These are phyloP conservation scores for Larix kaempferi DNA, from an alignment of 75 land plant species.

Conservation along the genomic window DNA sequence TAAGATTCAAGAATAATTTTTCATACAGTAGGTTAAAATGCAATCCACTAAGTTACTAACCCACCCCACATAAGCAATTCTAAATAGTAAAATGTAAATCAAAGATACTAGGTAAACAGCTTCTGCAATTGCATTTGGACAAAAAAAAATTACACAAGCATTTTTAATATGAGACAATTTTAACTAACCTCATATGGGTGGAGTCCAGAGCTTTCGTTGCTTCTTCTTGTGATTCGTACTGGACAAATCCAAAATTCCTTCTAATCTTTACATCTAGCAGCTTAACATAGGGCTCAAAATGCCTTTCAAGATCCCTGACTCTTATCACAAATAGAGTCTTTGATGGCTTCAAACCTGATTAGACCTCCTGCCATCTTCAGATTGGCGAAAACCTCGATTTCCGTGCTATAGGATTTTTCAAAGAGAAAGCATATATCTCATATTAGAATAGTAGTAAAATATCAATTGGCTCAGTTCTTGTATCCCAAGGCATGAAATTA, in stretches of 20 bases:
- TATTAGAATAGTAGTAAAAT: too few species aligned
- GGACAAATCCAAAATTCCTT: slow-evolving; percentile 55
- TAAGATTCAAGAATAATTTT: too few species aligned
- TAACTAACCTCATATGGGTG: slow-evolving; percentile 44
- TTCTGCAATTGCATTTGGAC: too few species aligned
- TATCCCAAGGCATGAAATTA: too few species aligned
- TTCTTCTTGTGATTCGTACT: slow-evolving; percentile 49
- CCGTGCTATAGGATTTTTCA: slow-evolving; percentile 30
- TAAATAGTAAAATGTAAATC: too few species aligned
- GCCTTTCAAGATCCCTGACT: slow-evolving; percentile 38
- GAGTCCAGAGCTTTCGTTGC: slow-evolving; percentile 53
- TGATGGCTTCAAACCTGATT: slow-evolving; percentile 36
- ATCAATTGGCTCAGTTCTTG: too few species aligned
- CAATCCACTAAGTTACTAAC: too few species aligned
- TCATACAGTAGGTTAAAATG: too few species aligned
- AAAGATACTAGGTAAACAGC: too few species aligned
- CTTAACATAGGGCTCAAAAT: slow-evolving; percentile 59
- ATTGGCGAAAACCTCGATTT: slow-evolving; percentile 32
- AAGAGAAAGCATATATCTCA: neutral
- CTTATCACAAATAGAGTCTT: slow-evolving; percentile 57
- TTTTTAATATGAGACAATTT: too few species aligned
- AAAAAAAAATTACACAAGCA: too few species aligned
- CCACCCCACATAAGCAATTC: too few species aligned
- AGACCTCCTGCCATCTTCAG: slow-evolving; percentile 42
- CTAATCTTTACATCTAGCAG: slow-evolving; percentile 45